Conservation (phyloP, 1,284 basidiomycete genomes). For the Caloboletus inedulis region DNA sequence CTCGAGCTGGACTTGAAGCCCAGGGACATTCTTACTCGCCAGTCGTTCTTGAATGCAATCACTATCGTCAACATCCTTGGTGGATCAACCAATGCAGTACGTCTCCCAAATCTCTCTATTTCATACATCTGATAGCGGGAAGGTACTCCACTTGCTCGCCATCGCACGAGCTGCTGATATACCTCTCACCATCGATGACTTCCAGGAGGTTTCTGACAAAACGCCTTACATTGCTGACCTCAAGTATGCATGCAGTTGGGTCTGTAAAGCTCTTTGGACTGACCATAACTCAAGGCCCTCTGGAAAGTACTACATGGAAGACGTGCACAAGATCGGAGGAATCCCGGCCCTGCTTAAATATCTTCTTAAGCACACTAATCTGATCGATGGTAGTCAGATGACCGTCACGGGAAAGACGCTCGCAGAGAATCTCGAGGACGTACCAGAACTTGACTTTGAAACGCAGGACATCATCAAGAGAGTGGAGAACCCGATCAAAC, state of each 20-base stretch:
- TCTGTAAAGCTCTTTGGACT: not conserved
- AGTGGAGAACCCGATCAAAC: conserved; percentile 84
- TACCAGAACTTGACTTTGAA: conserved; percentile 72
- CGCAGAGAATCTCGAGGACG: conserved; percentile 86
- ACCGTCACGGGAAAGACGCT: conserved; percentile 95
- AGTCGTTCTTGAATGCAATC: conserved; percentile 92
- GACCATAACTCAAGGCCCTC: conserved; percentile 59
- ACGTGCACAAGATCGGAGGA: conserved; percentile 89
- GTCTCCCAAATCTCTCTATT: conserved; percentile 19
- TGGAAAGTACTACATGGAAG: conserved; percentile 96
- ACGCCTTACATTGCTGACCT: conserved; percentile 95
- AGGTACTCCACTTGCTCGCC: conserved; percentile 91
- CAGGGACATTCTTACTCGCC: conserved; percentile 86
- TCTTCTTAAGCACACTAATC: conserved; percentile 79
- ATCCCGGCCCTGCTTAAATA: conserved; percentile 84
- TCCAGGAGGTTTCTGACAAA: conserved; percentile 82
- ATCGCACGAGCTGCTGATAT: conserved; percentile 92
- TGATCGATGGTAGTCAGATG: conserved; percentile 88
- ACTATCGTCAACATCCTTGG: conserved; percentile 81
- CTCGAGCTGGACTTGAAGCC: conserved; percentile 89
- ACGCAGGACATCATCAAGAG: conserved; percentile 82
- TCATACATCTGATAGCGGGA: conserved; percentile 1
- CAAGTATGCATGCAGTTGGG: conserved; percentile 48
- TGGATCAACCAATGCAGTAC: conserved; percentile 88
- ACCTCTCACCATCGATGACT: conserved; percentile 89